Evolutionary conservation across 2,329 filamentous ascomycete genomes (phyloP), one percentile per base, ranked within the genome.

Genomic region (Aciculosporium take): DNA sequence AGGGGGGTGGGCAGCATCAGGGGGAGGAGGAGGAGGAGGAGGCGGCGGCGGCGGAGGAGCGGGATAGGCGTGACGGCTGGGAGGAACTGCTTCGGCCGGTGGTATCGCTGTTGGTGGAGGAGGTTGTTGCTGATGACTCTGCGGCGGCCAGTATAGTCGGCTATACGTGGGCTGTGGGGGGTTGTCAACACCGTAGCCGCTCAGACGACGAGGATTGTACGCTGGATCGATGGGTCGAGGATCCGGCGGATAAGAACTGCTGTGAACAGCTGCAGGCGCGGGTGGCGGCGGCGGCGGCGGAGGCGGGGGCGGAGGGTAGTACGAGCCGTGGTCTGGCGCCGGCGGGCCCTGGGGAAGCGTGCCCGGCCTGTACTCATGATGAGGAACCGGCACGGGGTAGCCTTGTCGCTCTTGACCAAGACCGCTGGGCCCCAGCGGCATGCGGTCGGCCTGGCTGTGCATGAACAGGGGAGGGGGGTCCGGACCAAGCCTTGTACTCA

Each of bases 101-200:
- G 45, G 29, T 12, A 40, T 28, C 15, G 37, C 32, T 5, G 42
- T 9, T 28, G 37, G 24, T 25, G 29, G 40, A 9, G 18, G 31
- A 10, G 10, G 32, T 24, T n/a, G 15, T 21, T 21, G 33, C 1
- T 23, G 37, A 8, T n/a, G 46, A 15, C 20, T 51, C 25, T 53
- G 57, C 38, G 58, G 59, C 15, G 54, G 42, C 61, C 61, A 63
- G 49, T 58, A 63, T 5, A 55, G 31, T 27, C 53, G 55, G 33
- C 50, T 49, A 48, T 59, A 61, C 8, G 45, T 17, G 24, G 46
- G 6, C 17, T 34, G 27, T 23, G 45, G 47, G 36, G 45, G 28
- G 18, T 39, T 41, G 12, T 63, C 60, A 7, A 45, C 36, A 2
- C 51, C 56, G 33, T 58, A 63, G 15, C 47, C 47, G 34, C 56